phyloP scores from a whole-genome alignment of 768 basidiomycete genomes.

The Imleria badia region DNA sequence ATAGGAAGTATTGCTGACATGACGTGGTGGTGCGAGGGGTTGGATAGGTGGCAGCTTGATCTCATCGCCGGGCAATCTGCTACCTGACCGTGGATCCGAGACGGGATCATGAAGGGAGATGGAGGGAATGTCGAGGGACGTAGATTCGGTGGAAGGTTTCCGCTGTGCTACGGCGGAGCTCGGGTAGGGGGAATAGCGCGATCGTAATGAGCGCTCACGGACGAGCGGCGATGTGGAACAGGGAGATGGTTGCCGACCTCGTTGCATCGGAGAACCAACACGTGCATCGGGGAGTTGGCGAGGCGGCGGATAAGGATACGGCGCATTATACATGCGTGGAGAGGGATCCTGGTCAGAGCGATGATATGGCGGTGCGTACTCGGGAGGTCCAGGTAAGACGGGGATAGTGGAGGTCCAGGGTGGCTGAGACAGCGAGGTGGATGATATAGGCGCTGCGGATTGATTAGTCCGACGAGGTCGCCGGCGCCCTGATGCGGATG shows the following conservation, averaged over 20 bases:
- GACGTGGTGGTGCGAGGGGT: slow-evolving; percentile 30
- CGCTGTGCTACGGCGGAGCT: slow-evolving; percentile 24
- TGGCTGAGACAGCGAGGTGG: slow-evolving; percentile 31
- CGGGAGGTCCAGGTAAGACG: slow-evolving; percentile 27
- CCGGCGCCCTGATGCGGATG: slow-evolving; percentile 57
- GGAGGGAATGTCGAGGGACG: slow-evolving; percentile 37
- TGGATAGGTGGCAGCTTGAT: slow-evolving; percentile 45
- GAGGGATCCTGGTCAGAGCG: slow-evolving; percentile 26
- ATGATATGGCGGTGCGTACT: slow-evolving; percentile 24
- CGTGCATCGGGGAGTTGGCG: slow-evolving; percentile 30
- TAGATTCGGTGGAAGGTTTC: slow-evolving; percentile 27
- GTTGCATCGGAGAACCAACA: slow-evolving; percentile 32
- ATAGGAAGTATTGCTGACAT: slow-evolving; percentile 40
- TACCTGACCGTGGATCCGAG: slow-evolving; percentile 25
- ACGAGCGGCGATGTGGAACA: slow-evolving; percentile 24
- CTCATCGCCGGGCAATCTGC: slow-evolving; percentile 32
- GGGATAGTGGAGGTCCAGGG: slow-evolving; percentile 53
- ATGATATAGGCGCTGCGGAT: slow-evolving; percentile 32
- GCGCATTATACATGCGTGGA: slow-evolving; percentile 24
- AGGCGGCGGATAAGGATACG: slow-evolving; percentile 31
- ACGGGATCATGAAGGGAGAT: slow-evolving; percentile 33
- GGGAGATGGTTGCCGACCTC: slow-evolving; percentile 28
- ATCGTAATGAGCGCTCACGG: slow-evolving; percentile 23
- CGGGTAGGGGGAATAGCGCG: slow-evolving; percentile 50
- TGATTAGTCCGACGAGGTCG: slow-evolving; percentile 56